Percentiles rank a stretch among this genome's conserved stretches.
Evolutionary conservation across 768 basidiomycete genomes (phyloP).

Genomic region (Xerocomus spinulosus): DNA sequence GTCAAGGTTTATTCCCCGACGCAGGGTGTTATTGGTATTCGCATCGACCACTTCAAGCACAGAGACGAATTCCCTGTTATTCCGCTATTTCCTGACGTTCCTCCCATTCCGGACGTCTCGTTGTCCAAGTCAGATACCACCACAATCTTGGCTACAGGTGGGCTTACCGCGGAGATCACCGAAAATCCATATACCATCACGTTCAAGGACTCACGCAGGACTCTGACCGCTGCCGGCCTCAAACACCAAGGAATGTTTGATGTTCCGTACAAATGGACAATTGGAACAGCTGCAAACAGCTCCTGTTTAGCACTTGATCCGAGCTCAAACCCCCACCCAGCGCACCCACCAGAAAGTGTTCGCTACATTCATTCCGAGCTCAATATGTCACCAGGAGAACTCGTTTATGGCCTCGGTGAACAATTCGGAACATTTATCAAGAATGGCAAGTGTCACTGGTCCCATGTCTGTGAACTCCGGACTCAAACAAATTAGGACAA

Average conservation of each 20-base stretch:
- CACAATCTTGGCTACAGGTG: slow-evolving; percentile 41
- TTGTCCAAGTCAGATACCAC: slow-evolving; percentile 25
- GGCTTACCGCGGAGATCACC: slow-evolving; percentile 49
- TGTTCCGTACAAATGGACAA: slow-evolving; percentile 53
- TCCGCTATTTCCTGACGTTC: slow-evolving; percentile 58
- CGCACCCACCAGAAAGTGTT: slow-evolving; percentile 37
- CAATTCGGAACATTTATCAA: slow-evolving; percentile 73
- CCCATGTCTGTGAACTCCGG: slow-evolving; percentile 17
- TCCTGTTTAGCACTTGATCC: slow-evolving; percentile 55
- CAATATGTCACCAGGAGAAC: slow-evolving; percentile 63
- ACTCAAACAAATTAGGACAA: slow-evolving; percentile 39
- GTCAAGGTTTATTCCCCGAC: slow-evolving; percentile 52
- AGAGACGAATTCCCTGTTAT: slow-evolving; percentile 44
- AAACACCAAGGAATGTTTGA: slow-evolving; percentile 55
- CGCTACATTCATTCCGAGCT: slow-evolving; percentile 55
- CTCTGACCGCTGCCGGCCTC: slow-evolving; percentile 37
- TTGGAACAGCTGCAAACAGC: slow-evolving; percentile 45
- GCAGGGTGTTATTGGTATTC: slow-evolving; percentile 52
- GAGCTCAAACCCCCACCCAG: slow-evolving; percentile 53
- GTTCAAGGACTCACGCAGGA: slow-evolving; percentile 43
- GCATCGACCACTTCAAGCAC: slow-evolving; percentile 51
- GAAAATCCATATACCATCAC: slow-evolving; percentile 59
- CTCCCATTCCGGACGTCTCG: slow-evolving; percentile 41
- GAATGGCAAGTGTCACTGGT: slow-evolving; percentile 53
- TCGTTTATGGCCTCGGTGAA: slow-evolving; percentile 71